Conservation (phyloP, 2,329 filamentous ascomycete genomes). For the Coniochaeta sp. region DNA sequence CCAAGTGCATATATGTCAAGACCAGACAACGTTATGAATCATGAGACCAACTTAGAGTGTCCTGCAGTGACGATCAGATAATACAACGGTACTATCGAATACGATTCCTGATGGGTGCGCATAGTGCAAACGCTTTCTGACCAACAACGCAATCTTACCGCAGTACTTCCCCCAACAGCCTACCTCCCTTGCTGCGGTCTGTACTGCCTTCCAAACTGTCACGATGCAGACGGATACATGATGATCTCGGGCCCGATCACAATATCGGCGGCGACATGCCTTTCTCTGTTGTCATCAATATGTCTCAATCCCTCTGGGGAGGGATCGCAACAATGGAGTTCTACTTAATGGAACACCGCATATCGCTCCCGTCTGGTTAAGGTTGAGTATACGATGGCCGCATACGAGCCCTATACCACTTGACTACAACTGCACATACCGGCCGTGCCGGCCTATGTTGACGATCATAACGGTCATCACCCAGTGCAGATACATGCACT, state of each 20-base stretch:
- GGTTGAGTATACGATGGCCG: conserved; percentile 2
- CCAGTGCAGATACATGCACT: neutral
- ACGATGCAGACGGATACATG: neutral
- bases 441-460: conserved; percentile 1
- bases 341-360: conserved; percentile 2
- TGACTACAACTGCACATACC: neutral
- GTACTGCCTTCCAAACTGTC: neutral
- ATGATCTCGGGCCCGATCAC: neutral
- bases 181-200: neutral
- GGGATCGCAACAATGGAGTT: neutral
- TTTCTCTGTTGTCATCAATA: neutral
- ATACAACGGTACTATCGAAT: neutral
- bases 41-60: neutral
- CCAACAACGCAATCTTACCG: neutral
- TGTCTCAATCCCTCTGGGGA: neutral
- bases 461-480: neutral
- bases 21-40: neutral
- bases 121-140: neutral
- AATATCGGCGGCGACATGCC: neutral
- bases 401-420: neutral
- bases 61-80: neutral
- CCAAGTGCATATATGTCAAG: neutral
- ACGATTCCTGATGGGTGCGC: neutral
- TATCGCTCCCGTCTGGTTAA: conserved; percentile 9
- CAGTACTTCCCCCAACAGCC: neutral